A percentile compares a stretch with the other conserved stretches of the same genome.
Conservation (phyloP, 768 basidiomycete genomes). For the Podaxis rugospora region DNA sequence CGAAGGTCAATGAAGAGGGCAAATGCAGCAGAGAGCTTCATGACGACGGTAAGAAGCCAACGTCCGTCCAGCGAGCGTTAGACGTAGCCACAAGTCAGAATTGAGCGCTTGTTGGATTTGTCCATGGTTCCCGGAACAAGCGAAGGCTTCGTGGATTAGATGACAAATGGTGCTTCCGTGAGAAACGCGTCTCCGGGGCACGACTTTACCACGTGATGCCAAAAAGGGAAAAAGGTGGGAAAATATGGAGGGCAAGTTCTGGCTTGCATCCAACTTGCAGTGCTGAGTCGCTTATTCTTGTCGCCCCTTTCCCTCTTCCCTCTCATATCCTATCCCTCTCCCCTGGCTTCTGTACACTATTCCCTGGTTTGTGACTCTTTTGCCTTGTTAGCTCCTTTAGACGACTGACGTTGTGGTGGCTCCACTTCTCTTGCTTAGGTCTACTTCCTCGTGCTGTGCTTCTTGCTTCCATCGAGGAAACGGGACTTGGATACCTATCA, state of each 20-base stretch:
- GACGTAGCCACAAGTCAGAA: neutral
- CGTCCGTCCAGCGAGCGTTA: neutral
- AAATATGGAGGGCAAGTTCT: neutral
- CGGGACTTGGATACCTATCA: neutral
- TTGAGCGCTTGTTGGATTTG: neutral
- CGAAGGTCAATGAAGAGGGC: slow-evolving; percentile 39
- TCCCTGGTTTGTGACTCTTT: neutral
- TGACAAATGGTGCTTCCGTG: neutral
- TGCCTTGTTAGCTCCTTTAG: neutral
- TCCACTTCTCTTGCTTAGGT: neutral
- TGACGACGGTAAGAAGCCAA: slow-evolving; percentile 17
- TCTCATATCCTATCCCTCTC: neutral
- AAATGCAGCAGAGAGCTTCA: slow-evolving; percentile 45
- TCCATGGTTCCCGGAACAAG: neutral
- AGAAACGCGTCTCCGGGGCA: neutral
- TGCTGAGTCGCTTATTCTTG: neutral
- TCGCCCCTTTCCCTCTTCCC: neutral
- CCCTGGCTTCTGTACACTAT: neutral
- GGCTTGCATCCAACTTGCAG: slow-evolving; percentile 9
- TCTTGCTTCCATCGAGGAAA: neutral
- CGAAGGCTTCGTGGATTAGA: neutral
- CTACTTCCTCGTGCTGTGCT: neutral
- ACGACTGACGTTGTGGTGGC: neutral
- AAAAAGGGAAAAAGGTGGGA: neutral
- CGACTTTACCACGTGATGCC: neutral